Percentiles rank a stretch among this genome's conserved stretches.
Conservation (phyloP, 1,139 yeast genomes). For the Blastobotrys apis region DNA sequence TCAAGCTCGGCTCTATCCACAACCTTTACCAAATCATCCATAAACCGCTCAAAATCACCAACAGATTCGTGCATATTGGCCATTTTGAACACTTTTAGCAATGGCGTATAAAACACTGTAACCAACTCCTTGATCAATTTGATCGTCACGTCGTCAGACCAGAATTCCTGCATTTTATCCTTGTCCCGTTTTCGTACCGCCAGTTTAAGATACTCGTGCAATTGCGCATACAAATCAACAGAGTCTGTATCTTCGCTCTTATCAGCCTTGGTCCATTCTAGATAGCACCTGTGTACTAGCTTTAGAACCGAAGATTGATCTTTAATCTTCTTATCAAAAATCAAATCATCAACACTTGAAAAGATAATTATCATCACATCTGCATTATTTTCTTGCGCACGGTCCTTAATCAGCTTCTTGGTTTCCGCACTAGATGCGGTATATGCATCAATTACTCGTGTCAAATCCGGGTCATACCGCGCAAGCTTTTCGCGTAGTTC, state of each 20-base stretch:
- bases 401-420: constrained; percentile 14
- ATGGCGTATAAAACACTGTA: constrained; percentile 77
- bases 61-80: constrained; percentile 76
- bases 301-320: constrained; percentile 14
- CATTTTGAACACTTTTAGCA: constrained; percentile 68
- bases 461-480: constrained; percentile 30
- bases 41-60: constrained; percentile 65
- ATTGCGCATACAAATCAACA: constrained; percentile 42
- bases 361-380: constrained; percentile 5
- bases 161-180: constrained; percentile 63
- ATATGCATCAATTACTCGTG: constrained; percentile 30
- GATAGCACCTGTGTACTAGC: constrained; percentile 31
- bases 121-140: constrained; percentile 65
- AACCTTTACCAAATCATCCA: constrained; percentile 61
- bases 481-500: constrained; percentile 43
- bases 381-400: constrained; percentile 10
- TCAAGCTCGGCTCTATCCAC: constrained; percentile 49
- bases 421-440: constrained; percentile 28
- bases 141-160: constrained; percentile 82
- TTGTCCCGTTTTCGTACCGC: constrained; percentile 71
- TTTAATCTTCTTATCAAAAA: too few relatives aligned
- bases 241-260: constrained; percentile 23
- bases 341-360: too few relatives aligned
- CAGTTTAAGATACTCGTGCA: constrained; percentile 61
- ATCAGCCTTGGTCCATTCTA: constrained; percentile 40